Evolutionary conservation across 2,329 filamentous ascomycete genomes (phyloP), one percentile per base, ranked within the genome.

Genomic region (Tricladium varicosporioides): DNA sequence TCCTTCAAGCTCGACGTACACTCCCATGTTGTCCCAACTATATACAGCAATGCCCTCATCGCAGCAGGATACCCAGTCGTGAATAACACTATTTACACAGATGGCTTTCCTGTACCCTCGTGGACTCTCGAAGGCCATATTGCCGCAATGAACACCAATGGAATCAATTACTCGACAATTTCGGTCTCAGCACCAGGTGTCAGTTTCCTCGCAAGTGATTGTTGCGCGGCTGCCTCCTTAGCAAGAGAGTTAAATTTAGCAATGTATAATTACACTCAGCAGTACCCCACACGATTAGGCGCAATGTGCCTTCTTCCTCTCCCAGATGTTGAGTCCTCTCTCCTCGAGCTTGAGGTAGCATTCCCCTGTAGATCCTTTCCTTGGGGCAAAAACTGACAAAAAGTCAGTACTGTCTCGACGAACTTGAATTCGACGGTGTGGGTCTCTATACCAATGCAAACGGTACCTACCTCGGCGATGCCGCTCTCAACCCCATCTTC

Each of bases 171-270:
- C 63, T 79, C 79, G 11, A 78, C 83, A 31, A 68, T 85, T n/a
- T 81, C 78, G 62, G 76, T 84, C 64, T 80, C 76, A 5, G 76
- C 76, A 0, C 81, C 81, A 0, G 81, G 80, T 10, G 70, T 70
- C 0, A 66, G 72, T 0, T 69, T 69, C 0, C 71, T 79, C 57
- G 63, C 73, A 50, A 55, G 73, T 76, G 7, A 68, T 49, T 2
- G 15, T 13, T n/a, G n/a, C 15, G 18, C 27, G 11, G 65, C 67
- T 48, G 63, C 63, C 45, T 62, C 68, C 61, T 78, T 78, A 1
- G 58, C 58, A 2, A 61, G 67, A 7, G 51, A 59, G 13, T 48
- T 49, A 19, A 76, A 75, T 49, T 65, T 69, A 11, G 52, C 44
- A 7, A 54, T 54, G 45, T 48, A 48, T 11, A 54, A 44, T 27